Conservation (phyloP, 441 rosid genomes). For the Flueggea neowawraea region DNA sequence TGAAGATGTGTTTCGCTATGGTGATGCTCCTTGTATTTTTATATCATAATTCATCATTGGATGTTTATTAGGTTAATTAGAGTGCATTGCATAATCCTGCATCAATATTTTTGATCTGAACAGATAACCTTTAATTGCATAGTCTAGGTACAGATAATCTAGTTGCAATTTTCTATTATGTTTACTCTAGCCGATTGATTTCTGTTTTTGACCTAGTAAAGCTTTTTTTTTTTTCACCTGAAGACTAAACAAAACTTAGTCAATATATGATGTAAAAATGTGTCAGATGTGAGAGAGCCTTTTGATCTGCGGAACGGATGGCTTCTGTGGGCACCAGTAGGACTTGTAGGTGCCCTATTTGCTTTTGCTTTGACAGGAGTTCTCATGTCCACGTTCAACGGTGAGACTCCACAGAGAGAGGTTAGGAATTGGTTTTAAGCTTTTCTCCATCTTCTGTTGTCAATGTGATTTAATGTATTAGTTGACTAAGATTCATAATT, state of each 20-base stretch:
- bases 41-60: neutral
- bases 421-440: constrained; percentile 30
- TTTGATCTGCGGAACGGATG: constrained; percentile 57
- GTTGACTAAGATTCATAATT: neutral
- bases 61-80: neutral
- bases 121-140: too few species aligned
- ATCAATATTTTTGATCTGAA: neutral
- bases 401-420: constrained; percentile 60
- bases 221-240: neutral
- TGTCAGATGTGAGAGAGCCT: constrained; percentile 68
- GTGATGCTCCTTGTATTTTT: constrained; percentile 29
- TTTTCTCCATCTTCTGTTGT: too few species aligned
- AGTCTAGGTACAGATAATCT: too few species aligned
- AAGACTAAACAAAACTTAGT: neutral
- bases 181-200: too few species aligned
- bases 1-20: constrained; percentile 73
- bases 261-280: constrained; percentile 5
- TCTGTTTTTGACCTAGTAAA: too few species aligned
- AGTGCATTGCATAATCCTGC: neutral
- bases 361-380: constrained; percentile 44
- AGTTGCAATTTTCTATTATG: too few species aligned
- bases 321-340: constrained; percentile 64
- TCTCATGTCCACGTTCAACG: constrained; percentile 40
- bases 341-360: constrained; percentile 48
- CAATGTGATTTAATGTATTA: neutral